A percentile compares a stretch with the other conserved stretches of the same genome.
These are phyloP conservation scores for Sporothrix pseudoabietina DNA, from an alignment of 2,329 filamentous ascomycete species.

Conservation along the genomic window DNA sequence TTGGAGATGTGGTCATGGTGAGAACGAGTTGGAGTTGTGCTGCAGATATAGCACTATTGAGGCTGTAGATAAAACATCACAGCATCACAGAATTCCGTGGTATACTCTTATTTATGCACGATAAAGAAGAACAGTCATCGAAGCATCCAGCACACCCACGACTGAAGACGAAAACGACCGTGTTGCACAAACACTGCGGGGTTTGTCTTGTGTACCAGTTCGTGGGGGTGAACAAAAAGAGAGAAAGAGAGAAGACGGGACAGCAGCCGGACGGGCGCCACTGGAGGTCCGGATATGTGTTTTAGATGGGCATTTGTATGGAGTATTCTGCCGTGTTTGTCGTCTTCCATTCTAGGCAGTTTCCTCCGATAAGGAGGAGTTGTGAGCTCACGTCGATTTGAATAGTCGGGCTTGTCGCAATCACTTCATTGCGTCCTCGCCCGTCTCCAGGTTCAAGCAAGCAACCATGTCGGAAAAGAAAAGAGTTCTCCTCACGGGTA, in stretches of 20 bases:
- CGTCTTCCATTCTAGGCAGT: neutral
- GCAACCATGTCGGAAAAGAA: constrained; percentile 27
- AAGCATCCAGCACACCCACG: neutral
- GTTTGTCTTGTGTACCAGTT: neutral
- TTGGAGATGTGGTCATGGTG: neutral
- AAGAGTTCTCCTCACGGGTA: constrained; percentile 51
- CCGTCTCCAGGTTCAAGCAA: neutral
- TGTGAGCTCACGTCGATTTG: neutral
- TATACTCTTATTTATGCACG: constrained; percentile 1
- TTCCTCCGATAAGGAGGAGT: neutral
- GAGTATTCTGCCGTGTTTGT: neutral
- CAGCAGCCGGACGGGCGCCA: constrained; percentile 24
- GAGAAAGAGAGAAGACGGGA: neutral
- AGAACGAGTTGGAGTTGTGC: neutral
- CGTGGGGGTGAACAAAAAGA: neutral
- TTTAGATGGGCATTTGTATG: neutral
- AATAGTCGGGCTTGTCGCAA: neutral
- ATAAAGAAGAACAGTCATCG: neutral
- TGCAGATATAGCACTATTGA: neutral
- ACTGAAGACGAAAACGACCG: neutral
- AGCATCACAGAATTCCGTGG: neutral
- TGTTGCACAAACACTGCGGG: neutral
- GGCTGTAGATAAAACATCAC: neutral
- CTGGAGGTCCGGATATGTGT: constrained; percentile 27
- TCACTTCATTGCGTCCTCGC: neutral